Percentiles rank a stretch among this genome's conserved stretches.
Evolutionary conservation across 768 basidiomycete species (phyloP).

Genomic region (Auricularia sp.): DNA sequence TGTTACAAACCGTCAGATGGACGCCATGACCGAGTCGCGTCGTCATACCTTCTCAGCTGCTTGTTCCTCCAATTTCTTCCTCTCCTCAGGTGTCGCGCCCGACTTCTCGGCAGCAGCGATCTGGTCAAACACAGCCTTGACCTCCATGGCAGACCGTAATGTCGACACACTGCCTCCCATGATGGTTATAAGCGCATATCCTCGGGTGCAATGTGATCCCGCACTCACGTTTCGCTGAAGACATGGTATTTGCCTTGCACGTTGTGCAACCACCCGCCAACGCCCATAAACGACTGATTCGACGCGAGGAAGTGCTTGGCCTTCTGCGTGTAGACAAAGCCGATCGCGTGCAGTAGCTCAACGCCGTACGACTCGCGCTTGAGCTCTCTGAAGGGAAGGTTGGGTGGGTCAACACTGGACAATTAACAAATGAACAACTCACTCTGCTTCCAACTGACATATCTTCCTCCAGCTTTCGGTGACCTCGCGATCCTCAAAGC

Average conservation of each 20-base stretch:
- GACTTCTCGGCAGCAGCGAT: slow-evolving; percentile 84
- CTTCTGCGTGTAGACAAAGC: slow-evolving; percentile 76
- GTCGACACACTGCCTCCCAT: slow-evolving; percentile 57
- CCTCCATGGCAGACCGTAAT: slow-evolving; percentile 73
- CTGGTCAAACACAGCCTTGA: slow-evolving; percentile 85
- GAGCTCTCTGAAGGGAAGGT: slow-evolving; percentile 44
- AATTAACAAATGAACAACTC: slow-evolving; percentile 19
- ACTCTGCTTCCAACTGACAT: slow-evolving; percentile 76
- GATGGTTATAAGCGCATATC: not conserved
- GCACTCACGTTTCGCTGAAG: slow-evolving; percentile 78
- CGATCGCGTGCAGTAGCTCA: slow-evolving; percentile 76
- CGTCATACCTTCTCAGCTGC: slow-evolving; percentile 70
- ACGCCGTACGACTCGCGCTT: slow-evolving; percentile 80
- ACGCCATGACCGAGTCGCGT: not conserved
- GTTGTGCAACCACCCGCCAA: slow-evolving; percentile 89
- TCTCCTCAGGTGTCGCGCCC: slow-evolving; percentile 71
- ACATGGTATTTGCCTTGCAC: slow-evolving; percentile 89
- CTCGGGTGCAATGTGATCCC: not conserved
- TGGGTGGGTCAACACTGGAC: slow-evolving; percentile 1
- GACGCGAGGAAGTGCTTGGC: slow-evolving; percentile 76
- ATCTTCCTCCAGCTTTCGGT: slow-evolving; percentile 65
- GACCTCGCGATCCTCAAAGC: slow-evolving; percentile 56
- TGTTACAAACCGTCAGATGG: not conserved
- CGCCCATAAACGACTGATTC: slow-evolving; percentile 56
- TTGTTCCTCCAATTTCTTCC: slow-evolving; percentile 75